Percentiles rank a stretch among this genome's conserved stretches.
Conservation (phyloP, 768 basidiomycete species). For the Amanita muscaria region DNA sequence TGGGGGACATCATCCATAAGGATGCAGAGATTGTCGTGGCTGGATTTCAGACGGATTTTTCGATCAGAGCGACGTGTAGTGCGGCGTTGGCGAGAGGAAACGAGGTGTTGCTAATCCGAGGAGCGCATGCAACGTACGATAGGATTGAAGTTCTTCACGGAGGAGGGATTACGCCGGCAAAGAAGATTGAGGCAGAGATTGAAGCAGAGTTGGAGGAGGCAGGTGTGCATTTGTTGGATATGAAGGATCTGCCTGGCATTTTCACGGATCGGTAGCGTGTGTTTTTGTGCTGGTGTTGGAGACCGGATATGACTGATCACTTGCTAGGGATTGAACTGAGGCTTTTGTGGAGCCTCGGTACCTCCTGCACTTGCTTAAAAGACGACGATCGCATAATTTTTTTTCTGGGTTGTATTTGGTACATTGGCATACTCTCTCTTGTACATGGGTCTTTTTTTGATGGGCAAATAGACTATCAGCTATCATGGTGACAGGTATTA, state of each 20-base stretch:
- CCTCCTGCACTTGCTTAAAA: too few species aligned
- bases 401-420: too few species aligned
- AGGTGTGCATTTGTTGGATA: constrained; percentile 55
- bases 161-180: constrained; percentile 44
- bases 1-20: constrained; percentile 38
- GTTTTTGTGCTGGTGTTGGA: background rate
- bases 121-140: constrained; percentile 63
- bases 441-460: too few species aligned
- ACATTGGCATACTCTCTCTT: too few species aligned
- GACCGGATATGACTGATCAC: too few species aligned
- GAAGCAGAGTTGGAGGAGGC: constrained; percentile 64
- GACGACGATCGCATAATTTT: too few species aligned
- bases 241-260: constrained; percentile 52
- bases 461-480: too few species aligned
- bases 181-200: constrained; percentile 46
- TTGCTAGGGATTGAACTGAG: too few species aligned
- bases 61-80: constrained; percentile 49
- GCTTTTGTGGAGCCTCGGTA: too few species aligned
- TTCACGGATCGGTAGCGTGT: constrained; percentile 42
- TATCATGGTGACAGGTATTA: too few species aligned
- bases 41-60: constrained; percentile 63
- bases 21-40: constrained; percentile 58
- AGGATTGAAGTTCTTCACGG: constrained; percentile 53
- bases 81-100: constrained; percentile 57
- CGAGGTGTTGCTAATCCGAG: constrained; percentile 52